phyloP scores from a whole-genome alignment of 2,329 filamentous ascomycete genomes.

The Pseudogymnoascus sp. region DNA sequence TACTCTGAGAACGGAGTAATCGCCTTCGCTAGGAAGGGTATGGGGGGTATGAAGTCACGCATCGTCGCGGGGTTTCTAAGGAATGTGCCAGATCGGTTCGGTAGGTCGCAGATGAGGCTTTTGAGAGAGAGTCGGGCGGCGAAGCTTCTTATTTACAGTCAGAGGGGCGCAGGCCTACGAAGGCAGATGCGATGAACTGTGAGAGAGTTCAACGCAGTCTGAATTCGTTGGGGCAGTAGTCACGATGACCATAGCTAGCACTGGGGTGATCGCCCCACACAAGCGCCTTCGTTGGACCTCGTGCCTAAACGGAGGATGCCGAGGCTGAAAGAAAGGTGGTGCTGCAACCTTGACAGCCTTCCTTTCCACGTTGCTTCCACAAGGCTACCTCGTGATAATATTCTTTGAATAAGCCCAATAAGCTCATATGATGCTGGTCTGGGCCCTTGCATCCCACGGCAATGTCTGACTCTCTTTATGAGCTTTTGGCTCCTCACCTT shows the following conservation, averaged over 20 bases:
- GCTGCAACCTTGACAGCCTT: constrained; percentile 3
- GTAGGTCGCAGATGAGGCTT: background rate
- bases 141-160: background rate
- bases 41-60: constrained; percentile 60
- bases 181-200: background rate
- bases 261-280: constrained; percentile 3
- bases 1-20: constrained; percentile 58
- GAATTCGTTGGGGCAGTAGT: constrained; percentile 5
- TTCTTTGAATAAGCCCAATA: background rate
- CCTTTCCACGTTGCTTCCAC: background rate
- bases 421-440: constrained; percentile 2
- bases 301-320: constrained; percentile 1
- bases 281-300: constrained; percentile 1
- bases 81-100: background rate
- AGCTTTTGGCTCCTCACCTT: constrained; percentile 60
- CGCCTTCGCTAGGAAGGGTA: constrained; percentile 45
- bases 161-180: background rate
- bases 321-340: background rate
- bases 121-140: background rate
- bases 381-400: constrained; percentile 8
- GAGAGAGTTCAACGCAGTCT: background rate
- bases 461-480: constrained; percentile 69
- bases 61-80: constrained; percentile 35
- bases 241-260: constrained; percentile 6
- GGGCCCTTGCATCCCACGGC: constrained; percentile 13